Base-by-base conservation (phyloP, 1,284 basidiomycete genomes). In the Boletellus sp. region DNA sequence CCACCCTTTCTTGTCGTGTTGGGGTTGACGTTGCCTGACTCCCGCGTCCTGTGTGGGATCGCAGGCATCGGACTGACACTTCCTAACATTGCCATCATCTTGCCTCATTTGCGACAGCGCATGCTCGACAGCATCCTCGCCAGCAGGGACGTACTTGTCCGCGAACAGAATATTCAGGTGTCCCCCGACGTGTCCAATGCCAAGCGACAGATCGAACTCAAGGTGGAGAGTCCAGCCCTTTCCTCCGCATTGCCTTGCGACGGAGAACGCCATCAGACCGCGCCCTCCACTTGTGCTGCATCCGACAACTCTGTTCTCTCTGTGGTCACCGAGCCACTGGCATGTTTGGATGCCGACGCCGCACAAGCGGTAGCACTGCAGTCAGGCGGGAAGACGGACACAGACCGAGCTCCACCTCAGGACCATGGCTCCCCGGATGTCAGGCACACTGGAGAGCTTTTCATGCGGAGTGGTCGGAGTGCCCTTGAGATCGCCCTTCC, bases 51-150 rank as follows among this genome's bases (percentile, higher is more conserved):
- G 19, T 47, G 26, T 8, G 59, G 59, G 11, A 41, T 61, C 7
- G 63, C 59, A 16, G 45, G 56, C 34, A 51, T 65, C 16, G 62
- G 62, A 3, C 36, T 61, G 43, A 63, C 60, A 6, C 54, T 65
- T 26, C 42, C 36, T 23, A 59, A 60, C 38, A 60, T 60, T 29
- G 63, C 48, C 42, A 26, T 44, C 38, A 49, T 65, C 44, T 41
- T 61, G 17, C 63, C 59, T 21, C 25, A 55, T 36, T 36, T 60
- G 32, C 60, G 62, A n/a, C 60, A 55, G 44, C 44, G 56, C 14
- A 16, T 59, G 13, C 43, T 57, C 11, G 44, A 59, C 40, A 47
- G 45, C 41, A 41, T 50, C 4, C 46, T 32, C 10, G 25, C 46
- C 35, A 20, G 8, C 40, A 36, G 40, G 19, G 17, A 11, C n/a